Evolutionary conservation across 2,329 filamentous ascomycete species (phyloP).

Genomic region (Colletotrichum falcatum): DNA sequence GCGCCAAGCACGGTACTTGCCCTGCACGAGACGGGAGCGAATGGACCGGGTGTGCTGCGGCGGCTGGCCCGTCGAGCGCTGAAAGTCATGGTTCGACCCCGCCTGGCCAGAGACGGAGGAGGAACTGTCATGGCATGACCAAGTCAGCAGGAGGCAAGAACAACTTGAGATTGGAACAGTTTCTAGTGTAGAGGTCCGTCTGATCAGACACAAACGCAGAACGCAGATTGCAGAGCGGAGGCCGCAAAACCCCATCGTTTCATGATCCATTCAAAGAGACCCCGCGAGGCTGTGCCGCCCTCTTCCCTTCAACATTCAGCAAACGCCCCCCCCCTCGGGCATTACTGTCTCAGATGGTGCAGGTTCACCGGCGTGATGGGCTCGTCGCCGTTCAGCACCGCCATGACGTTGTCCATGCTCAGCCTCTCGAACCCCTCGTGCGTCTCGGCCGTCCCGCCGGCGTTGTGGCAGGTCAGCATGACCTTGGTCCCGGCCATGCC

Average conservation of each 20-base stretch:
- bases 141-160: too few species aligned
- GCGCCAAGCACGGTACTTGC: slow-evolving; percentile 55
- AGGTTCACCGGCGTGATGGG: slow-evolving; percentile 73
- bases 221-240: too few species aligned
- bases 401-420: slow-evolving; percentile 75
- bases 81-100: slow-evolving; percentile 54
- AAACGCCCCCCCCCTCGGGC: too few species aligned
- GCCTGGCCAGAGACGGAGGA: slow-evolving; percentile 60
- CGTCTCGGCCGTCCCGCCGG: slow-evolving; percentile 74
- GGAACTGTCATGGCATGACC: slow-evolving; percentile 53
- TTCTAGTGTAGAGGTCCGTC: too few species aligned
- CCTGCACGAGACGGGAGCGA: too few species aligned
- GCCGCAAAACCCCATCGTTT: too few species aligned
- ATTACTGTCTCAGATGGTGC: slow-evolving; percentile 57
- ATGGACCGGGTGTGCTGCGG: slow-evolving; percentile 33
- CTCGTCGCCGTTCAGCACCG: slow-evolving; percentile 63
- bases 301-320: too few species aligned
- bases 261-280: too few species aligned
- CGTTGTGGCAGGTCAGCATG: slow-evolving; percentile 75
- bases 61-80: slow-evolving; percentile 54
- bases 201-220: too few species aligned
- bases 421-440: slow-evolving; percentile 75
- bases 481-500: slow-evolving; percentile 58
- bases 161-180: too few species aligned
- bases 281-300: too few species aligned